Conservation (phyloP, 1,284 basidiomycete genomes). For the Mycena citricolor region DNA sequence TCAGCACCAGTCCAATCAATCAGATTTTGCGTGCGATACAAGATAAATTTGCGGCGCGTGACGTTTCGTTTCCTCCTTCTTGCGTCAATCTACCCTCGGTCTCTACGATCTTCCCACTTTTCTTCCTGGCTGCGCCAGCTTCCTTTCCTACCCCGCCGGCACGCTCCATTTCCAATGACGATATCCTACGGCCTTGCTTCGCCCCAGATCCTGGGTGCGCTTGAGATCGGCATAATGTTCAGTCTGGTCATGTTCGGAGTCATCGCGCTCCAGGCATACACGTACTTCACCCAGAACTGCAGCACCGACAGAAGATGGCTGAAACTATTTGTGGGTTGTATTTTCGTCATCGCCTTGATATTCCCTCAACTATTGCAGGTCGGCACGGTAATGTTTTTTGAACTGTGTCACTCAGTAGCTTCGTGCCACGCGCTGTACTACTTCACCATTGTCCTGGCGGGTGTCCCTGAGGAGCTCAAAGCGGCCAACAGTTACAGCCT, state of each 20-base stretch:
- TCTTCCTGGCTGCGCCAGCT: too few relatives aligned
- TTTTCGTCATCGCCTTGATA: not conserved
- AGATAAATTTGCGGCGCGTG: too few relatives aligned
- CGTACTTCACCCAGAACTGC: conserved; percentile 23
- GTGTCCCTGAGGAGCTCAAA: conserved; percentile 8
- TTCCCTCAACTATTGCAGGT: conserved; percentile 1
- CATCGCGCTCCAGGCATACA: conserved; percentile 21
- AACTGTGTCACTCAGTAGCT: conserved; percentile 22
- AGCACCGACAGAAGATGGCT: conserved; percentile 13
- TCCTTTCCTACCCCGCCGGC: too few relatives aligned
- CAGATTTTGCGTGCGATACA: too few relatives aligned
- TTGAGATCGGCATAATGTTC: conserved; percentile 23
- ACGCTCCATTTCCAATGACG: too few relatives aligned
- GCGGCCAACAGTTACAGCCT: conserved; percentile 23
- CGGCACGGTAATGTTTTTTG: conserved; percentile 20
- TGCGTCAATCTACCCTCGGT: too few relatives aligned
- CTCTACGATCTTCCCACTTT: too few relatives aligned
- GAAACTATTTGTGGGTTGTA: conserved; percentile 17
- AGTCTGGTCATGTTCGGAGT: conserved; percentile 22
- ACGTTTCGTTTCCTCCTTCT: too few relatives aligned
- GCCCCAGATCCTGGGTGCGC: conserved; percentile 17
- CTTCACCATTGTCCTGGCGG: conserved; percentile 22
- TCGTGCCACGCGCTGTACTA: conserved; percentile 23
- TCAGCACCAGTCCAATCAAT: too few relatives aligned
- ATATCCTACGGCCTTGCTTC: conserved; percentile 14